Evolutionary conservation across 805 yeast species (phyloP).

Genomic region (Diddensiella santjacobensis): DNA sequence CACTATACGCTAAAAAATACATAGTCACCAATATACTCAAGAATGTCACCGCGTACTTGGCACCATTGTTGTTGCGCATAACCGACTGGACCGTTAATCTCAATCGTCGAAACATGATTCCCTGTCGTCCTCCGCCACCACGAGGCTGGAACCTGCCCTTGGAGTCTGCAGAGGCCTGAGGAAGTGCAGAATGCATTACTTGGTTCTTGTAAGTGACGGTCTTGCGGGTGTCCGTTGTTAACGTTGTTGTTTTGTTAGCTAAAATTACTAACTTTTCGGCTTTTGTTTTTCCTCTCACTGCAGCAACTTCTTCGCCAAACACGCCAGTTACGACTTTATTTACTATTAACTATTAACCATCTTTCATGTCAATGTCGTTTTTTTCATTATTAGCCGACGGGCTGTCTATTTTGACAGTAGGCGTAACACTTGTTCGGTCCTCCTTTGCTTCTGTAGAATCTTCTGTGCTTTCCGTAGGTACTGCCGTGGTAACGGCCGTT

Average conservation of each 20-base stretch:
- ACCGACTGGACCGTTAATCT: not conserved
- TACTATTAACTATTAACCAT: too few relatives aligned
- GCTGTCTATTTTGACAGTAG: not conserved
- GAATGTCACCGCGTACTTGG: not conserved
- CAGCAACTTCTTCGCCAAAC: too few relatives aligned
- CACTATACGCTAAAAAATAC: not conserved
- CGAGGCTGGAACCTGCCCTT: slow-evolving; percentile 7
- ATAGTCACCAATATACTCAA: slow-evolving; percentile 8
- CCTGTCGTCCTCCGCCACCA: slow-evolving; percentile 1
- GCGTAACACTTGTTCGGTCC: not conserved
- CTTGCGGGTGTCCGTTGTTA: too few relatives aligned
- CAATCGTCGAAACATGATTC: not conserved
- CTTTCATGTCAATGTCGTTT: slow-evolving; percentile 21
- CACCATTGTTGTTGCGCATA: not conserved
- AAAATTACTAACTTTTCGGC: too few relatives aligned
- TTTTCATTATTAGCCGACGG: slow-evolving; percentile 4
- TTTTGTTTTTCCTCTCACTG: too few relatives aligned
- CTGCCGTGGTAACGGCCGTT: too few relatives aligned
- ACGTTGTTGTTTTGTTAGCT: too few relatives aligned
- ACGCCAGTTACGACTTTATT: too few relatives aligned
- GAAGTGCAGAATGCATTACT: slow-evolving; percentile 24
- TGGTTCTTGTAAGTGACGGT: too few relatives aligned
- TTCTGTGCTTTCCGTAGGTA: too few relatives aligned
- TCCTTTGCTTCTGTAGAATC: slow-evolving; percentile 2
- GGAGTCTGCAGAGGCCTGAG: slow-evolving; percentile 10